These are phyloP conservation scores for Geotrichum europaeum DNA, from an alignment of 1,139 yeast genomes.

Conservation along the genomic window DNA sequence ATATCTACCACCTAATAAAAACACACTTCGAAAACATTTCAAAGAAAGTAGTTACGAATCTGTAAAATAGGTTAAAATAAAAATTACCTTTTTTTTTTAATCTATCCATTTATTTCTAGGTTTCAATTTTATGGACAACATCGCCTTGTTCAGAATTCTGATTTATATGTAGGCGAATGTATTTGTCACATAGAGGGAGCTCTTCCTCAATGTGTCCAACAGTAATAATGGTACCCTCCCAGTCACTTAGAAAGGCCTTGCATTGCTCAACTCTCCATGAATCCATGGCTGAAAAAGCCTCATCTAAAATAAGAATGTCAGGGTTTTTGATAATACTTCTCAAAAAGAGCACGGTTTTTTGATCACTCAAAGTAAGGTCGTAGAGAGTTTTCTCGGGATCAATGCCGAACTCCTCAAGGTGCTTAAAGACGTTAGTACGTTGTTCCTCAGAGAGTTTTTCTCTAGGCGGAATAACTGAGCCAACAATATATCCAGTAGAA, in stretches of 20 bases:
- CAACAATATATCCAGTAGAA: conserved; percentile 66
- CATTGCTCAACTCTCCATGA: conserved; percentile 59
- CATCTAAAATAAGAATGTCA: conserved; percentile 72
- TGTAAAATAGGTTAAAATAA: not conserved
- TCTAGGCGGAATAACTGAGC: conserved; percentile 47
- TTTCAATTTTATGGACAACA: not conserved
- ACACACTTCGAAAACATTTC: not conserved
- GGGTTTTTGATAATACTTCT: conserved; percentile 77
- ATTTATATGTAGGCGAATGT: conserved; percentile 35
- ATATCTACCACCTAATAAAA: not conserved
- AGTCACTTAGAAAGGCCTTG: conserved; percentile 54
- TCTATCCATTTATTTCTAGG: not conserved
- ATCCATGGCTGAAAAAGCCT: conserved; percentile 90
- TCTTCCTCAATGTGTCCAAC: conserved; percentile 73
- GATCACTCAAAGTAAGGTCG: conserved; percentile 62
- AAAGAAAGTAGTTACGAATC: not conserved
- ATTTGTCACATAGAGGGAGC: conserved; percentile 52
- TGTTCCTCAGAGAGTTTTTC: conserved; percentile 36
- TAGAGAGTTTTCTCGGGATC: conserved; percentile 40
- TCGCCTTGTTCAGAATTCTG: conserved; percentile 2
- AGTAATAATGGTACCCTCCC: conserved; percentile 64
- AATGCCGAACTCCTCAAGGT: conserved; percentile 32
- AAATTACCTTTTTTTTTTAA: not conserved
- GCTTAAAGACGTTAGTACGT: conserved; percentile 31
- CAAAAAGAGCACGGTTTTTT: conserved; percentile 71